Percentiles rank a stretch among this genome's conserved stretches.
Evolutionary conservation across 1,139 yeast species (phyloP).

Genomic region (Geotrichum fermentans): DNA sequence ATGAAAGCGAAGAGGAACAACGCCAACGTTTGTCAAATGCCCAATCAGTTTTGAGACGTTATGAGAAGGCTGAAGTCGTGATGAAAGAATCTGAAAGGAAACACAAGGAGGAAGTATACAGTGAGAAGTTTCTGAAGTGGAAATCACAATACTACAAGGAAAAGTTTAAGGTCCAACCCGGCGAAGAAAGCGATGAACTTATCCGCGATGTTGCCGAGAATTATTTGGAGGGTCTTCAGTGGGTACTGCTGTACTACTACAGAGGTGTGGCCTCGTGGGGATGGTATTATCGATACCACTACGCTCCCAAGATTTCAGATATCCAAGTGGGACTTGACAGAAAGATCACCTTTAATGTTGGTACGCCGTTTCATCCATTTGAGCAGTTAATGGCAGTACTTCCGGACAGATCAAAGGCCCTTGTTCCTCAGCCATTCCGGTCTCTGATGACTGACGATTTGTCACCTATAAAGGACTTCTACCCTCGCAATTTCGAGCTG

Average conservation of each 20-base stretch:
- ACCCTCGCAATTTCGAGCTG: slow-evolving; percentile 82
- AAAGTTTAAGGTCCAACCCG: slow-evolving; percentile 64
- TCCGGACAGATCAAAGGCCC: slow-evolving; percentile 81
- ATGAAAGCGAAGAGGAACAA: slow-evolving; percentile 57
- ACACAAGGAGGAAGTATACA: slow-evolving; percentile 61
- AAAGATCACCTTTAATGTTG: slow-evolving; percentile 58
- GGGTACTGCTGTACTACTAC: slow-evolving; percentile 90
- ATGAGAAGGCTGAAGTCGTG: slow-evolving; percentile 65
- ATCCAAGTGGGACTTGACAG: slow-evolving; percentile 63
- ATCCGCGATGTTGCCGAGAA: slow-evolving; percentile 65
- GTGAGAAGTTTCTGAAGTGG: slow-evolving; percentile 73
- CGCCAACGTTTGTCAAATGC: slow-evolving; percentile 30
- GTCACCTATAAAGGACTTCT: slow-evolving; percentile 86
- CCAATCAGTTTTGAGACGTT: slow-evolving; percentile 45
- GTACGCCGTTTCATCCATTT: slow-evolving; percentile 83
- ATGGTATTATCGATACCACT: slow-evolving; percentile 85
- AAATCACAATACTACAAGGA: slow-evolving; percentile 74
- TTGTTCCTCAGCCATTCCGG: slow-evolving; percentile 76
- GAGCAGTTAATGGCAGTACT: slow-evolving; percentile 97
- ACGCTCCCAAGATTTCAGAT: slow-evolving; percentile 90
- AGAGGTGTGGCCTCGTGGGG: slow-evolving; percentile 92
- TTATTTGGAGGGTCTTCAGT: slow-evolving; percentile 88
- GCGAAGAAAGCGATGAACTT: slow-evolving; percentile 43
- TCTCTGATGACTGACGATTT: slow-evolving; percentile 81
- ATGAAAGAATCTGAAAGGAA: slow-evolving; percentile 55